phyloP scores from a whole-genome alignment of 768 basidiomycete genomes.

The Peribolospora kevripleyi region DNA sequence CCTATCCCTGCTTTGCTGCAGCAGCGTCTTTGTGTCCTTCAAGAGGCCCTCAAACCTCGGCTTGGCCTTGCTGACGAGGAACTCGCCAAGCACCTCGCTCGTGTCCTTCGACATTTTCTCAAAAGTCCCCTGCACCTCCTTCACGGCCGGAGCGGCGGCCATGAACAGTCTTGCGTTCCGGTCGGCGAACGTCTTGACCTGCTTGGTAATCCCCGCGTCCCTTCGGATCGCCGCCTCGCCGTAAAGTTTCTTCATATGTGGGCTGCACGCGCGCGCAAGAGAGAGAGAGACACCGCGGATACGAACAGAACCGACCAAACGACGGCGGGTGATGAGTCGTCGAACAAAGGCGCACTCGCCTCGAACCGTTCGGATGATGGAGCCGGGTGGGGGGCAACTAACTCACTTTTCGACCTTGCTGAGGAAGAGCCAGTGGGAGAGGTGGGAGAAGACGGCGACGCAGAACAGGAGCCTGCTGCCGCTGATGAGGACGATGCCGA shows the following conservation, averaged over 20 bases:
- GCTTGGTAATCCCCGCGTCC: conserved; percentile 92
- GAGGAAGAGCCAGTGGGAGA: conserved; percentile 93
- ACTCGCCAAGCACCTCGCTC: conserved; percentile 75
- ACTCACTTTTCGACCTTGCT: conserved; percentile 70
- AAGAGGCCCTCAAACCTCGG: conserved; percentile 72
- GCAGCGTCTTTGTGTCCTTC: conserved; percentile 68
- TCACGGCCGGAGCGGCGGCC: conserved; percentile 60
- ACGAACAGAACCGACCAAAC: not conserved
- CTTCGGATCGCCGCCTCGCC: conserved; percentile 64
- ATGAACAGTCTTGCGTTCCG: conserved; percentile 20
- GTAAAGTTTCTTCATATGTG: conserved; percentile 95
- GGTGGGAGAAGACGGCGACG: conserved; percentile 57
- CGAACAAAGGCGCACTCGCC: not conserved
- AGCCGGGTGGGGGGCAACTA: not conserved
- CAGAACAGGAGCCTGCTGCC: conserved; percentile 73
- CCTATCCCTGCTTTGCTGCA: conserved; percentile 73
- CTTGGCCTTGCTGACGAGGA: conserved; percentile 44
- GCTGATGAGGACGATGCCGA: conserved; percentile 74
- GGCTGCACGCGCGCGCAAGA: conserved; percentile 27
- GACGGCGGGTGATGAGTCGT: not conserved
- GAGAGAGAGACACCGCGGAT: not conserved
- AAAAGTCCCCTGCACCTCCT: conserved; percentile 78
- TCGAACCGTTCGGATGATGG: not conserved
- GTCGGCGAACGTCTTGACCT: conserved; percentile 42
- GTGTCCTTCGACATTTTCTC: conserved; percentile 92